phyloP scores from a whole-genome alignment of 257 asterid genomes.

The Nicotiana paniculata region DNA sequence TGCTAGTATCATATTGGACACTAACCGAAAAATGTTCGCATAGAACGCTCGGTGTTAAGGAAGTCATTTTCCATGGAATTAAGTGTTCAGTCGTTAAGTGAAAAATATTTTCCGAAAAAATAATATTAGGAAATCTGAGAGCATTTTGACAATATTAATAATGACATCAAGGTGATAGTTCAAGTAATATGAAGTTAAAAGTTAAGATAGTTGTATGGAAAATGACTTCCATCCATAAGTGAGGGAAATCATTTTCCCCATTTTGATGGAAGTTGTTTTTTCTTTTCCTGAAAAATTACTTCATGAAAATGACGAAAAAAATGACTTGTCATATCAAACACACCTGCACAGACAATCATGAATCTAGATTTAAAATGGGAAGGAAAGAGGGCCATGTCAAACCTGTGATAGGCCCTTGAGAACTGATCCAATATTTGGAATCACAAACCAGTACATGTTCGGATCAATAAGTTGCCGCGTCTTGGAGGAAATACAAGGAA shows the following conservation, averaged over 20 bases:
- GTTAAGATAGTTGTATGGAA: background rate
- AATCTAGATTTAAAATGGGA: background rate
- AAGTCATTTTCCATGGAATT: no score
- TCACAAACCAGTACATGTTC: slow-evolving; percentile 92
- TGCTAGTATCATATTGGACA: background rate
- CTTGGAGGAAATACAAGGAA: slow-evolving; percentile 18
- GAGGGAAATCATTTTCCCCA: no score
- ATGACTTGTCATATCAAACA: background rate
- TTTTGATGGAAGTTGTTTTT: no score
- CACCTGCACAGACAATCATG: background rate
- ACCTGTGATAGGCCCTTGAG: slow-evolving; percentile 97
- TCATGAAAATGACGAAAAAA: no score
- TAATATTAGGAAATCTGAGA: background rate
- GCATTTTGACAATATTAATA: background rate
- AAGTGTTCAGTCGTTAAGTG: no score
- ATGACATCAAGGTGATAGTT: no score
- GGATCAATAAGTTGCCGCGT: slow-evolving; percentile 87
- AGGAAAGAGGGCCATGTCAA: slow-evolving; percentile 9
- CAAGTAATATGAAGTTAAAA: background rate
- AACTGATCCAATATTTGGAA: slow-evolving; percentile 87
- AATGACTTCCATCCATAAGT: background rate
- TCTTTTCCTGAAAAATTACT: no score
- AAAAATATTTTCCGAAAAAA: no score
- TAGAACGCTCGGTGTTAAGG: no score
- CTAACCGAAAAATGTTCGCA: background rate